These are phyloP conservation scores for Wallemia hederae DNA, from an alignment of 1,284 basidiomycete genomes.

Conservation along the genomic window DNA sequence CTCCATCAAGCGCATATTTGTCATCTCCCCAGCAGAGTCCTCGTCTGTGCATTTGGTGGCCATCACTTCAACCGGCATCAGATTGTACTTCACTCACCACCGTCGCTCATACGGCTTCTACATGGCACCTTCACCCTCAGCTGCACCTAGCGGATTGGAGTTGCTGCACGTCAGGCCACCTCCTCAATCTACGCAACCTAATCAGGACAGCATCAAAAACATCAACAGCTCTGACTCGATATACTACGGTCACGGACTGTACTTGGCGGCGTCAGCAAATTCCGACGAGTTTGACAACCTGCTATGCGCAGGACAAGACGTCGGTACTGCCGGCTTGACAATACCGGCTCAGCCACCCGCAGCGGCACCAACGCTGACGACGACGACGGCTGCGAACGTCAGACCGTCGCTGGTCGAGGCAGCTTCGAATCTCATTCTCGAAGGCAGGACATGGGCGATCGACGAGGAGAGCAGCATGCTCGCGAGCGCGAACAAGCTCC, in stretches of 20 bases:
- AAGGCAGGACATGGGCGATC: conserved; percentile 57
- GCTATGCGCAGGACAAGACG: conserved; percentile 42
- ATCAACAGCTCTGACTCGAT: conserved; percentile 3
- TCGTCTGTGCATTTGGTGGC: conserved; percentile 39
- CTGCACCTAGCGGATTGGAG: conserved; percentile 21
- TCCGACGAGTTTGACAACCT: conserved; percentile 38
- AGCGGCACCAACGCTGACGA: conserved; percentile 9
- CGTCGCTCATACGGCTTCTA: conserved; percentile 4
- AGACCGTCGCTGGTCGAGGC: conserved; percentile 40
- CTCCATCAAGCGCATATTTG: conserved; percentile 15
- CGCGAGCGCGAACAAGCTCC: conserved; percentile 16
- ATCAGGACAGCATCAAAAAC: conserved; percentile 3
- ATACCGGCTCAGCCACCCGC: not conserved
- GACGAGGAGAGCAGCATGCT: conserved; percentile 15
- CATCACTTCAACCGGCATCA: conserved; percentile 28
- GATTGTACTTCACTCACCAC: not conserved
- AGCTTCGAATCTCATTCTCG: conserved; percentile 40
- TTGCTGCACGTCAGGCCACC: conserved; percentile 49
- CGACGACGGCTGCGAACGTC: conserved; percentile 19
- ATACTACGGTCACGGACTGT: conserved; percentile 2
- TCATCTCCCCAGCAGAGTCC: conserved; percentile 16
- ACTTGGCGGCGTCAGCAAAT: not conserved
- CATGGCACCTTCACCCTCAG: conserved; percentile 1
- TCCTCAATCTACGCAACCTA: conserved; percentile 19
- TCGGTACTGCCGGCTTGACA: conserved; percentile 13